phyloP scores from a whole-genome alignment of 2,329 filamentous ascomycete genomes.

The Myotisia sp. region DNA sequence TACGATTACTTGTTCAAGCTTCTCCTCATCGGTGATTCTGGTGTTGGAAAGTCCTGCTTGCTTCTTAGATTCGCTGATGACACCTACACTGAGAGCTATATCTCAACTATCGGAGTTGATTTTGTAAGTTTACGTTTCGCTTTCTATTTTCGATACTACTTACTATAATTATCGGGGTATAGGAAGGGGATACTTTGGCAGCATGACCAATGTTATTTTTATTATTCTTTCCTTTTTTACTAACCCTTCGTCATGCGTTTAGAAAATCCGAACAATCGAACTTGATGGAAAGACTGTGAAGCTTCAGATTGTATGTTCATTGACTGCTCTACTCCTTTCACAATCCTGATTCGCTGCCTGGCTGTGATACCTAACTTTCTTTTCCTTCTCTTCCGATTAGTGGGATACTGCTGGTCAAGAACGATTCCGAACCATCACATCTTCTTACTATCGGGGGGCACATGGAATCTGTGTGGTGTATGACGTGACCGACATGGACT shows the following conservation, averaged over 20 bases:
- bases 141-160: neutral
- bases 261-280: constrained; percentile 99
- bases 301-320: constrained; percentile 76
- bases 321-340: neutral
- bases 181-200: too few species aligned
- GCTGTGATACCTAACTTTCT: neutral
- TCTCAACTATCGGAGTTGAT: constrained; percentile 98
- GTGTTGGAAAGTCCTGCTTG: constrained; percentile 99
- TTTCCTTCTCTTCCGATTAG: constrained; percentile 34
- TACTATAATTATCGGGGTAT: neutral
- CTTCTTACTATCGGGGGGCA: constrained; percentile 96
- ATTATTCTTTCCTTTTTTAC: neutral
- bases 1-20: constrained; percentile 99
- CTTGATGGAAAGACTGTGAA: constrained; percentile 99
- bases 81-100: constrained; percentile 99
- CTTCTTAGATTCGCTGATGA: constrained; percentile 96
- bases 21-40: constrained; percentile 98
- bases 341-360: too few species aligned
- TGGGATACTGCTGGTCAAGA: constrained; percentile 99
- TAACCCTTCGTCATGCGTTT: neutral
- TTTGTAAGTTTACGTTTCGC: constrained; percentile 53
- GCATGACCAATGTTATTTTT: neutral
- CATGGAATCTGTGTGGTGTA: constrained; percentile 99
- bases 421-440: constrained; percentile 98
- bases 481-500: constrained; percentile 99